Conservation (phyloP, 2,329 filamentous ascomycete species). For the Scedosporium aurantiacum region DNA sequence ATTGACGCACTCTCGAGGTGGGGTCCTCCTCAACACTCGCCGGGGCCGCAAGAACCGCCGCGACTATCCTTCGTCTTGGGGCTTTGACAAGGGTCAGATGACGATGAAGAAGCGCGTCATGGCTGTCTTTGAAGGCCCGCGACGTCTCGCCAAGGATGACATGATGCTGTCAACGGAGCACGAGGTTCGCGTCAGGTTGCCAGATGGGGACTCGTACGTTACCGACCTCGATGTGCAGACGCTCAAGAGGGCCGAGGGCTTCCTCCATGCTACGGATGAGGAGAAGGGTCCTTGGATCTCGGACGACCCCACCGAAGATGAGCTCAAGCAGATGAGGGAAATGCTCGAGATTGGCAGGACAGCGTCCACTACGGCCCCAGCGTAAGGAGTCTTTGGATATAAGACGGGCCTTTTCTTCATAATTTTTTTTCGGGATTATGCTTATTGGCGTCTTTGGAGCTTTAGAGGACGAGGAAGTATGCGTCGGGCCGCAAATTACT, state of each 20-base stretch:
- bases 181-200: constrained; percentile 77
- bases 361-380: background rate
- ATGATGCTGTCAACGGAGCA: constrained; percentile 97
- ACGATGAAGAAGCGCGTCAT: constrained; percentile 96
- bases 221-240: constrained; percentile 92
- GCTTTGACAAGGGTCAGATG: constrained; percentile 85
- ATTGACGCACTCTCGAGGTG: constrained; percentile 68
- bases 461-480: background rate
- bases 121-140: constrained; percentile 79
- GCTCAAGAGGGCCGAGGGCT: constrained; percentile 73
- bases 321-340: constrained; percentile 49
- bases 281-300: constrained; percentile 80
- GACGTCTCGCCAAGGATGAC: constrained; percentile 91
- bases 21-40: constrained; percentile 47
- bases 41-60: constrained; percentile 81
- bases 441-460: background rate
- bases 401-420: background rate
- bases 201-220: constrained; percentile 67
- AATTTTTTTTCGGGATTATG: background rate
- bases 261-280: constrained; percentile 67
- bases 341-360: constrained; percentile 22
- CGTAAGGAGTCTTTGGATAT: background rate
- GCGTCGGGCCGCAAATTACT: background rate
- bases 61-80: constrained; percentile 90
- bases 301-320: constrained; percentile 55